phyloP scores from a whole-genome alignment of 768 basidiomycete species.

The Termitomyces sp. region DNA sequence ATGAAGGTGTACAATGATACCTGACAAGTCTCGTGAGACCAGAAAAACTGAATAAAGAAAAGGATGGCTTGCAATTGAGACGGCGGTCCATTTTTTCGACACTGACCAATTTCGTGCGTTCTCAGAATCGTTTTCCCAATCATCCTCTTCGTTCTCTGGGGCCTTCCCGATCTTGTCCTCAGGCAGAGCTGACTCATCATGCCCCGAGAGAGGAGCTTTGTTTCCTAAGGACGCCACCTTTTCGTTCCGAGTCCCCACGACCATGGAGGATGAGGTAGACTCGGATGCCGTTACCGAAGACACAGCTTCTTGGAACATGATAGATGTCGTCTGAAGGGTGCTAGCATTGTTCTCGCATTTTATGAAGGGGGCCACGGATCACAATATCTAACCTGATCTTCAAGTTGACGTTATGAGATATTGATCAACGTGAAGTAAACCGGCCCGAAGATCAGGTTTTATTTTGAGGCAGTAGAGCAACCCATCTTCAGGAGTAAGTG shows the following conservation, averaged over 20 bases:
- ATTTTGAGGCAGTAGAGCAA: too few relatives aligned
- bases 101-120: slow-evolving; percentile 70
- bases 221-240: slow-evolving; percentile 13
- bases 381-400: too few relatives aligned
- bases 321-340: not conserved
- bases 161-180: slow-evolving; percentile 38
- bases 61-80: slow-evolving; percentile 46
- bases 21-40: slow-evolving; percentile 27
- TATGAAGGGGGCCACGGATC: slow-evolving; percentile 20
- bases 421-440: slow-evolving; percentile 22
- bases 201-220: slow-evolving; percentile 16
- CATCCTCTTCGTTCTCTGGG: slow-evolving; percentile 42
- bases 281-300: slow-evolving; percentile 5
- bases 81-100: slow-evolving; percentile 58
- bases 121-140: slow-evolving; percentile 57
- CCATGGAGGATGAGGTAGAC: slow-evolving; percentile 22
- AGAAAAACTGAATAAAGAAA: not conserved
- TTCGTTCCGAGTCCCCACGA: slow-evolving; percentile 24
- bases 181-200: slow-evolving; percentile 45
- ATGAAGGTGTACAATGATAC: slow-evolving; percentile 63
- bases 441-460: slow-evolving; percentile 21
- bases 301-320: slow-evolving; percentile 14
- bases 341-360: not conserved
- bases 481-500: too few relatives aligned
- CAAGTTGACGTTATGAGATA: slow-evolving; percentile 26